A percentile compares a stretch with the other conserved stretches of the same genome.
These are phyloP conservation scores for Chlamydomonas applanata DNA, from an alignment of 139 green algal species.

Conservation along the genomic window DNA sequence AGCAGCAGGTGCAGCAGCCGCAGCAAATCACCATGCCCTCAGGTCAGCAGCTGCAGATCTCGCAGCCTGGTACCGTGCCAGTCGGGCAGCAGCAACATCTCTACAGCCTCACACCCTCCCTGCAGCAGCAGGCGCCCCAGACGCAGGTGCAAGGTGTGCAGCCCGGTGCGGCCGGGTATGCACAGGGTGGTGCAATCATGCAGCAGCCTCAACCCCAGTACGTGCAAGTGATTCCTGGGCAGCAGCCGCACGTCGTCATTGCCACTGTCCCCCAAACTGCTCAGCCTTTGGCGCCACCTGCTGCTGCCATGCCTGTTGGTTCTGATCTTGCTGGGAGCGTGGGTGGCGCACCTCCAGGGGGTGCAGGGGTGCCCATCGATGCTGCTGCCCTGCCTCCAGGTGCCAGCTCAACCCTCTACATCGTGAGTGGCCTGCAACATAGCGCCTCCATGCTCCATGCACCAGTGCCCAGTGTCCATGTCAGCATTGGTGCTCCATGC, in stretches of 20 bases:
- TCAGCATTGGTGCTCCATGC: too few species aligned
- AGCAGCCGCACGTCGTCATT: slow-evolving; percentile 10
- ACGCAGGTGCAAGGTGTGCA: background rate
- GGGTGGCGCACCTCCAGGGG: background rate
- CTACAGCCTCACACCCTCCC: background rate
- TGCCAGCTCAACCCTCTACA: slow-evolving; percentile 53
- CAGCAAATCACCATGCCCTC: background rate
- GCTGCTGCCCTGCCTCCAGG: slow-evolving; percentile 37
- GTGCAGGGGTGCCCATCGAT: background rate
- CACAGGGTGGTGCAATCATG: background rate
- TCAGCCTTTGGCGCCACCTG: background rate
- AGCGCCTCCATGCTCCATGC: too few species aligned
- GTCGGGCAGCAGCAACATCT: slow-evolving; percentile 3
- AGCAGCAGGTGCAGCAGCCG: background rate
- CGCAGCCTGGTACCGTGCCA: too few species aligned
- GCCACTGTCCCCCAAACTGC: background rate
- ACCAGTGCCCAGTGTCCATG: too few species aligned
- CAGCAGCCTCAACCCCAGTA: slow-evolving; percentile 7
- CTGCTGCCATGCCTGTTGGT: background rate
- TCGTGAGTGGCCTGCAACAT: slow-evolving; percentile 23
- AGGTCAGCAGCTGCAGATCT: too few species aligned
- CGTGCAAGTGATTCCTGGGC: background rate
- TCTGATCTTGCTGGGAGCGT: background rate
- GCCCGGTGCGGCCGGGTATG: background rate
- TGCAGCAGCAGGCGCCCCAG: slow-evolving; percentile 11